A percentile compares a stretch with the other conserved stretches of the same genome.
phyloP scores from a whole-genome alignment of 257 asterid species.

The Fraxinus americana region DNA sequence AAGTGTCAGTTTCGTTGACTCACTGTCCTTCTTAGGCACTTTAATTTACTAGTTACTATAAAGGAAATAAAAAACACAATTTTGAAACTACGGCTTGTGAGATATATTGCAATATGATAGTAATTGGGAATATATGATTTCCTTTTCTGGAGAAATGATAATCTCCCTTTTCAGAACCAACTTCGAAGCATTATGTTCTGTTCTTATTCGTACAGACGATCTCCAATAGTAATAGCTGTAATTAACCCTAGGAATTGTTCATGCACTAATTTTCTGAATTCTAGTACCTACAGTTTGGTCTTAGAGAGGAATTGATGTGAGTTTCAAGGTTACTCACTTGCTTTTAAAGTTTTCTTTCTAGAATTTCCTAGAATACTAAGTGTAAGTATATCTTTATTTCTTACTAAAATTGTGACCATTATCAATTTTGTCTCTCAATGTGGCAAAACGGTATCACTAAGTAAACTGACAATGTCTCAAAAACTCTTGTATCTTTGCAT shows the following conservation, averaged over 20 bases:
- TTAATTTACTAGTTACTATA: neutral
- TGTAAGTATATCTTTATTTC: neutral
- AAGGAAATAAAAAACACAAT: neutral
- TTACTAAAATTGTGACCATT: neutral
- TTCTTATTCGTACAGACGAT: neutral
- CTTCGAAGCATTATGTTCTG: neutral
- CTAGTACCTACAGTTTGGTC: neutral
- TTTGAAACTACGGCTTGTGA: neutral
- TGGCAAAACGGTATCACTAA: neutral
- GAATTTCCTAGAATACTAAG: neutral
- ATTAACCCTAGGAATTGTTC: neutral
- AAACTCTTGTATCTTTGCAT: constrained; percentile 7
- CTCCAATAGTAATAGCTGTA: neutral
- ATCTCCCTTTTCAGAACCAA: neutral
- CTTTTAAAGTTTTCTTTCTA: no score
- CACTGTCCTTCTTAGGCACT: neutral
- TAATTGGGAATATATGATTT: neutral
- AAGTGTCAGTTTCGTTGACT: neutral
- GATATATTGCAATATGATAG: neutral
- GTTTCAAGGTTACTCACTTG: neutral
- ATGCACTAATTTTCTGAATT: neutral
- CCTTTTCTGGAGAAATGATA: neutral
- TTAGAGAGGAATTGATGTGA: neutral
- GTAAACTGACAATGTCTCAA: constrained; percentile 14
- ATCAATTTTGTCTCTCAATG: neutral